Conservation (phyloP, 2,329 filamentous ascomycete species). For the Penicillium sp. region DNA sequence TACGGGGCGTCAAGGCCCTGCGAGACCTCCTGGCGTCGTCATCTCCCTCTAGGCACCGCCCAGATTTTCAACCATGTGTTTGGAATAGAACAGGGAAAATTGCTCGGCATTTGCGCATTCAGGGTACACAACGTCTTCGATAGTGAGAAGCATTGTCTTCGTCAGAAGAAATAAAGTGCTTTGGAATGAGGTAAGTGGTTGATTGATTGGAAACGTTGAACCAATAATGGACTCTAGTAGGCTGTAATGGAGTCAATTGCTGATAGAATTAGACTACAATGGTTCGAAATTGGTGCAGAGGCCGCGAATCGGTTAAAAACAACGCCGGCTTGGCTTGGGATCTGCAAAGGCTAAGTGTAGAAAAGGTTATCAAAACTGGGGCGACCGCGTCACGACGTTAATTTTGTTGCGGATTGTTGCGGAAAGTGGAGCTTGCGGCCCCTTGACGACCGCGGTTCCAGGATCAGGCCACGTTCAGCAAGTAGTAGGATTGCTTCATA, state of each 20-base stretch:
- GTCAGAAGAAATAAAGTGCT: slow-evolving; percentile 4
- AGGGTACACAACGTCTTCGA: background rate
- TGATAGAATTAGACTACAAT: background rate
- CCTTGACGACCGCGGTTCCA: background rate
- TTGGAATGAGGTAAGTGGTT: background rate
- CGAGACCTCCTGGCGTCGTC: slow-evolving; percentile 6
- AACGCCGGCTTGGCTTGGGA: slow-evolving; percentile 7
- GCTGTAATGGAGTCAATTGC: background rate
- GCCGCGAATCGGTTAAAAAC: slow-evolving; percentile 11
- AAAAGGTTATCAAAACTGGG: background rate
- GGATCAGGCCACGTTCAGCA: background rate
- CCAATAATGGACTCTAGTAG: background rate
- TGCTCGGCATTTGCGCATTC: background rate
- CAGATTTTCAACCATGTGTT: background rate
- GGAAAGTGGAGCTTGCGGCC: slow-evolving; percentile 1
- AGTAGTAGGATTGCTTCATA: background rate
- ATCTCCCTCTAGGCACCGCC: slow-evolving; percentile 4
- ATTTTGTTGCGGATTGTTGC: background rate
- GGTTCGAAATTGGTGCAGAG: background rate
- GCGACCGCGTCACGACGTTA: slow-evolving; percentile 10
- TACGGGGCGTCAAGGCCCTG: background rate
- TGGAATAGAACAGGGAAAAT: slow-evolving; percentile 2
- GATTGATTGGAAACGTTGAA: background rate
- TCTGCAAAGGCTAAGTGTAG: slow-evolving; percentile 5
- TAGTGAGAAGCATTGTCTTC: background rate